Base-by-base conservation (phyloP, 345 rosid species). In the Zanthoxylum bungeanum region DNA sequence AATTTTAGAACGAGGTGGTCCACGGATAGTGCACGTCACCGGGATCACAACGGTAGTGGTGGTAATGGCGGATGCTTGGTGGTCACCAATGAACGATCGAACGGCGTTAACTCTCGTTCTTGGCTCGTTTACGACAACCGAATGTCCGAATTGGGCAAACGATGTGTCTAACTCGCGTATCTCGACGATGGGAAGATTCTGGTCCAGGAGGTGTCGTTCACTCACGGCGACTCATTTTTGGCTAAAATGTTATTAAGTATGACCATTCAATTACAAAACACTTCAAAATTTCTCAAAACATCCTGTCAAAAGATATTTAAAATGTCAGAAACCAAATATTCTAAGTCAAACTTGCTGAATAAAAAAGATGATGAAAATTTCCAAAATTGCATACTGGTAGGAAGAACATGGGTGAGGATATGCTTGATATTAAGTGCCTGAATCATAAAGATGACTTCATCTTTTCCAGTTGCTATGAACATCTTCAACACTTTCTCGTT, bases 381-480 rank as follows among this genome's bases (percentile, higher is more conserved):
- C 60, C 52, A 36, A 30, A 33, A 62, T n/a, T 69, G 80, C 95
- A 83, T 78, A 92, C 98, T 85, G 19, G 97, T 94, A 30, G 97
- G 97, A 74, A 90, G 89, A 55, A 94, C 87, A 22, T 97, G 98
- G 61, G 75, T 69, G 3, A 83, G 52, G 25, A 75, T 66, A 60
- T 69, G 84, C 75, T 62, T 90, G 74, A 95, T 95, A 34, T 91
- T 85, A 22, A 90, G 85, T 1, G 87, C 81, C 66, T 74, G 72
- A 52, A 92, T 91, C 9, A 81, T 56, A 27, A 95, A 73, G 37
- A 91, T 81, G 65, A 95, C 89, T 80, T 91, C 86, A 37, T 90
- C 93, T 73, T 89, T 91, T 51, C 89, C 97, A 12, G 97, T 82
- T 19, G 89, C 86, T 52, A 91, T 66, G 71, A 92, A 95, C 60